These are phyloP conservation scores for Penicillium fuscoglaucum DNA, from an alignment of 2,329 filamentous ascomycete species.

Conservation along the genomic window DNA sequence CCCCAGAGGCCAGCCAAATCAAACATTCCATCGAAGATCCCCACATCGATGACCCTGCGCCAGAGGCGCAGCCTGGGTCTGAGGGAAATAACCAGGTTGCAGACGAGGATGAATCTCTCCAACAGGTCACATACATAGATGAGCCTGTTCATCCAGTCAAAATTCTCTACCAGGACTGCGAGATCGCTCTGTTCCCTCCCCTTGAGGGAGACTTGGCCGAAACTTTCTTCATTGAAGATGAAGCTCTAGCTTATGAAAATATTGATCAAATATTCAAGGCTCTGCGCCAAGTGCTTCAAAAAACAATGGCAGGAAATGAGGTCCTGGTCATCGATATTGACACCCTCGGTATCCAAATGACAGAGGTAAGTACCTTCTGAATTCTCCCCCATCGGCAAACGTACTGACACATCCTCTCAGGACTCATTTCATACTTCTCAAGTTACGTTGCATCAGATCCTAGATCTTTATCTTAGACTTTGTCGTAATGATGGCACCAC, in stretches of 20 bases:
- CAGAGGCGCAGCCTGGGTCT: constrained; percentile 7
- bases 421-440: constrained; percentile 51
- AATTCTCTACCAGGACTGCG: constrained; percentile 56
- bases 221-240: constrained; percentile 59
- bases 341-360: constrained; percentile 56
- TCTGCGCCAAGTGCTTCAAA: constrained; percentile 56
- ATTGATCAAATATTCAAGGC: constrained; percentile 58
- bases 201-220: constrained; percentile 54
- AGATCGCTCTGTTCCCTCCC: constrained; percentile 61
- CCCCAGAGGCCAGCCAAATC: constrained; percentile 18
- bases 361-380: constrained; percentile 54
- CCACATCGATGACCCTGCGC: constrained; percentile 3
- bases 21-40: constrained; percentile 13
- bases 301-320: constrained; percentile 57
- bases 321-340: constrained; percentile 59
- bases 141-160: constrained; percentile 50
- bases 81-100: constrained; percentile 10
- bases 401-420: constrained; percentile 41
- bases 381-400: not conserved
- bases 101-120: constrained; percentile 23
- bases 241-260: constrained; percentile 53
- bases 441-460: constrained; percentile 57
- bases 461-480: constrained; percentile 60
- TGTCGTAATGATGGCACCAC: constrained; percentile 59
- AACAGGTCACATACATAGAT: constrained; percentile 10